phyloP scores from a whole-genome alignment of 2,329 filamentous ascomycete genomes.

The Seiridium cupressi region DNA sequence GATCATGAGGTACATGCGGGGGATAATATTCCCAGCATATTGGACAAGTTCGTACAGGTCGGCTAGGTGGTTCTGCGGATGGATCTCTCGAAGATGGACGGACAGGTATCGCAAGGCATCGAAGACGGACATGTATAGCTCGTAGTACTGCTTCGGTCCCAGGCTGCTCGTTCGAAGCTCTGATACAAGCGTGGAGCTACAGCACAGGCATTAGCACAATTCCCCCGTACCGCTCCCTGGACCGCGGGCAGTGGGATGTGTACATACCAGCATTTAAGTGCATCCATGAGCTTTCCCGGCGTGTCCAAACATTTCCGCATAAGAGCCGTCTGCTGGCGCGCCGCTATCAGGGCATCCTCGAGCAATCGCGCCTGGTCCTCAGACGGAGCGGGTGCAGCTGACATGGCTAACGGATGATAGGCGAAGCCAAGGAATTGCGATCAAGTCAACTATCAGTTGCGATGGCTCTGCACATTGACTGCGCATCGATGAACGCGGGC shows the following conservation, averaged over 20 bases:
- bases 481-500: neutral
- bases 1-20: slow-evolving; percentile 96
- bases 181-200: slow-evolving; percentile 94
- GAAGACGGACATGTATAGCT: slow-evolving; percentile 99
- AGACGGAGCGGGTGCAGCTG: slow-evolving; percentile 58
- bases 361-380: slow-evolving; percentile 89
- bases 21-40: slow-evolving; percentile 97
- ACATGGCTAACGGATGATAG: slow-evolving; percentile 22
- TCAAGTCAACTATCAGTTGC: neutral
- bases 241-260: neutral
- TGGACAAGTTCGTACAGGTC: slow-evolving; percentile 97
- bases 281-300: slow-evolving; percentile 98
- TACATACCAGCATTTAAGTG: slow-evolving; percentile 95
- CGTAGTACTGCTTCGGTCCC: slow-evolving; percentile 99
- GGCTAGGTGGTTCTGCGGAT: slow-evolving; percentile 95
- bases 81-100: slow-evolving; percentile 93
- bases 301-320: slow-evolving; percentile 99
- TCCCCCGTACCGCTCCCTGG: slow-evolving; percentile 7
- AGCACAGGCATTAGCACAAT: neutral
- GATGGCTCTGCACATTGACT: neutral
- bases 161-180: slow-evolving; percentile 95
- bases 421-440: neutral
- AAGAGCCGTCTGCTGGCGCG: slow-evolving; percentile 92
- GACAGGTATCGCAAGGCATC: slow-evolving; percentile 95
- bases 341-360: slow-evolving; percentile 93